Percentiles rank a stretch among this genome's conserved stretches.
Evolutionary conservation across 106 monocot genomes (phyloP).

Genomic region (Allium fistulosum): DNA sequence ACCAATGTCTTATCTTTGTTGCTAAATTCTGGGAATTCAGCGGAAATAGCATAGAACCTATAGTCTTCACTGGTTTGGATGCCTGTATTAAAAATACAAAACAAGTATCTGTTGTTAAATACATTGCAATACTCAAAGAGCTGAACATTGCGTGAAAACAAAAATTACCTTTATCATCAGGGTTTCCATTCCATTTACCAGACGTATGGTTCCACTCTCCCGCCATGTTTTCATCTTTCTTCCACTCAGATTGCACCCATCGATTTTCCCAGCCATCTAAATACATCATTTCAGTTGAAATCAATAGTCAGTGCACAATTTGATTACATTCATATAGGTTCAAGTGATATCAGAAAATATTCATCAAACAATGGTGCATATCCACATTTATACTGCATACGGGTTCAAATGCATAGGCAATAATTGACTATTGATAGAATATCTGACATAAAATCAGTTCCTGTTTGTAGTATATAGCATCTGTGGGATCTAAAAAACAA

Average conservation of each 20-base stretch:
- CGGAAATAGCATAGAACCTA: slow-evolving; percentile 65
- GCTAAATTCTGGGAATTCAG: slow-evolving; percentile 53
- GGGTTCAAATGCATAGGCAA: neutral
- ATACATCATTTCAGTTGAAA: neutral
- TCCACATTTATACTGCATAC: neutral
- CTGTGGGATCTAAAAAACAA: too few species aligned
- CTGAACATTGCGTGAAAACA: neutral
- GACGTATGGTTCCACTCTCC: slow-evolving; percentile 86
- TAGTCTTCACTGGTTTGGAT: slow-evolving; percentile 58
- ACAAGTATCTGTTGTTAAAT: neutral
- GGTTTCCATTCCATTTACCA: slow-evolving; percentile 70
- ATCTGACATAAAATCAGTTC: neutral
- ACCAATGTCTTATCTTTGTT: slow-evolving; percentile 72
- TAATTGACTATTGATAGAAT: neutral
- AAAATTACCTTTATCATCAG: slow-evolving; percentile 59
- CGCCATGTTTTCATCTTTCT: slow-evolving; percentile 69
- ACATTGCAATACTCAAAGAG: too few species aligned
- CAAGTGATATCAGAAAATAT: neutral
- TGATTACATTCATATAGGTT: neutral
- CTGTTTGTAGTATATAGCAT: too few species aligned
- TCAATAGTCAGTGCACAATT: neutral
- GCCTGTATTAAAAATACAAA: slow-evolving; percentile 25
- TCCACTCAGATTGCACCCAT: slow-evolving; percentile 94
- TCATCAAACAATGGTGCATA: neutral
- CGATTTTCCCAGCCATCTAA: slow-evolving; percentile 75